A percentile compares a stretch with the other conserved stretches of the same genome.
Conservation (phyloP, 2,329 filamentous ascomycete genomes). For the Helicocarpus griseus region DNA sequence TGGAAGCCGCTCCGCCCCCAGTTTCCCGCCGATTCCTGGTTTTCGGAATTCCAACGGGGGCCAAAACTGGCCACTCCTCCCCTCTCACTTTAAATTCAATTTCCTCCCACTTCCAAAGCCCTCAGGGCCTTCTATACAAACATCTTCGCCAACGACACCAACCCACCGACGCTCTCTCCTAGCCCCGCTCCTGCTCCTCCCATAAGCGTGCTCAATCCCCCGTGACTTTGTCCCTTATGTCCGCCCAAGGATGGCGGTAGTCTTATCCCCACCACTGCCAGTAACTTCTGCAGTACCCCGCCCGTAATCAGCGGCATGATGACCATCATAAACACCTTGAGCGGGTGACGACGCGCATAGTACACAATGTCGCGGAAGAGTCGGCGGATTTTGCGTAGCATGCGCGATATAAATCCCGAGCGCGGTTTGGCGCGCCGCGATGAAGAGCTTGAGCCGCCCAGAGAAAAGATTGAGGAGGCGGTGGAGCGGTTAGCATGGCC, state of each 20-base stretch:
- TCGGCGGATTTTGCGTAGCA: constrained; percentile 65
- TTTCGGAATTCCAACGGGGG: too few species aligned
- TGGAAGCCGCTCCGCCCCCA: too few species aligned
- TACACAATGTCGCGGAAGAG: constrained; percentile 70
- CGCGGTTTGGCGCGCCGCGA: constrained; percentile 73
- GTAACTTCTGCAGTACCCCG: constrained; percentile 67
- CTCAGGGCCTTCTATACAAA: constrained; percentile 37
- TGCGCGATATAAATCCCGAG: constrained; percentile 62
- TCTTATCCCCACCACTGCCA: constrained; percentile 69
- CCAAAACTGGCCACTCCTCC: background rate
- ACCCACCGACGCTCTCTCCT: constrained; percentile 37
- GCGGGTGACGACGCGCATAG: constrained; percentile 72
- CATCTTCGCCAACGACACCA: constrained; percentile 43
- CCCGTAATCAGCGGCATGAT: constrained; percentile 80
- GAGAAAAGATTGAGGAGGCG: constrained; percentile 36
- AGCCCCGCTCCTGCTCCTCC: constrained; percentile 26
- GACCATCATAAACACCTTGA: constrained; percentile 79
- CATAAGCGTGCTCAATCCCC: constrained; percentile 15
- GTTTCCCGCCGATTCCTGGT: too few species aligned
- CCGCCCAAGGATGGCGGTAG: constrained; percentile 52
- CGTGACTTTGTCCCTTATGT: constrained; percentile 20
- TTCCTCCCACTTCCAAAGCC: background rate
- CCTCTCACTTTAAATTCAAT: background rate
- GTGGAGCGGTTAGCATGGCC: constrained; percentile 25
- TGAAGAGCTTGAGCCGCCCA: constrained; percentile 45